Base-by-base conservation (phyloP, 208 protist genomes). In the Acanthamoeba sp. region DNA sequence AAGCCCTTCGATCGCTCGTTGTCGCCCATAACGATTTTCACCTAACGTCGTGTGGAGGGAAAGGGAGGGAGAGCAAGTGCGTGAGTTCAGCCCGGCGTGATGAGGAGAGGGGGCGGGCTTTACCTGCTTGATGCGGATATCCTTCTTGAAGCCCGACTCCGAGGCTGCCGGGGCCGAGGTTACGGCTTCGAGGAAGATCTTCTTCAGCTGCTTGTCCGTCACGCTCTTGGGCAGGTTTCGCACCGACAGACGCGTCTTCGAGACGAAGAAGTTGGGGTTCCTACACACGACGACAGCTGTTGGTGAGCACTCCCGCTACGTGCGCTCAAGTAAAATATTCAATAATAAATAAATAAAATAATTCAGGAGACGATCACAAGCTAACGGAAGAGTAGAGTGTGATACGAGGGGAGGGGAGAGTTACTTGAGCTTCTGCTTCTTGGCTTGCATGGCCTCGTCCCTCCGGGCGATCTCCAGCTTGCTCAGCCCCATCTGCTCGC, bases 211-310 rank as follows among this genome's bases (percentile, higher is more conserved):
- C 85, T 91, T 40, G 20, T 91, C 85, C 20, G 38, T 42, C 85
- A 91, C 57, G 36, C 42, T 73, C 42, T 73, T 64, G 6, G 85
- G 85, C 57, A 91, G 85, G 16, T 91, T 66, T 2, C 85, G 7
- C 50, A 64, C 48, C 34, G 85, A 91, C 38, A 91, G 85, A 45
- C 85, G 50, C 34, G 85, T 91, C 55, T 40, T 64, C 20, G 85
- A 91, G 6, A 91, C 85, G 57, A 91, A 91, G 38, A 91, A 76
- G 85, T 91, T 91, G 85, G 85, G 85, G 22, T 91, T 91, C 55
- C 71, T 80, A 36, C 12, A 32, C 6, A 29, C 4, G 29, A 36
- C 6, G 48, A 55, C 6, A 55, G 6, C 10, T 20, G 16, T 55
- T 20, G 52, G 52, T 3, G 10, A 18, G 64, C 34, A 40, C 6